phyloP scores from a whole-genome alignment of 768 basidiomycete genomes.

The Rhodotorula diobovata region DNA sequence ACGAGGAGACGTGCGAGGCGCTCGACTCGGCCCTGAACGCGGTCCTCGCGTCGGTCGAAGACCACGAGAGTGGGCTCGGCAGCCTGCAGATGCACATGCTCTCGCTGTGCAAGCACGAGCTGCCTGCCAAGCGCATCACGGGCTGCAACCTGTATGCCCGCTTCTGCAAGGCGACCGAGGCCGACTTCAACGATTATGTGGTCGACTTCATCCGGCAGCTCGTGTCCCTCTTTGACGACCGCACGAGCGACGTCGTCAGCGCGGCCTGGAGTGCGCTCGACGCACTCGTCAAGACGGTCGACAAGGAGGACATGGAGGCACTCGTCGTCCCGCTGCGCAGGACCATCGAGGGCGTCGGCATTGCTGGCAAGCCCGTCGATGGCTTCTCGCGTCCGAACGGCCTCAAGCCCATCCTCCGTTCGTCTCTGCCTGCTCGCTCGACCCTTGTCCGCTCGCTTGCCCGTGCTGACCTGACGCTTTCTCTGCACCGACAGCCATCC shows the following conservation, averaged over 20 bases:
- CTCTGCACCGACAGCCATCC: conserved; percentile 34
- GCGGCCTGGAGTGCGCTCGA: conserved; percentile 81
- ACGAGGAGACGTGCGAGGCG: conserved; percentile 66
- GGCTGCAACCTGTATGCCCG: conserved; percentile 70
- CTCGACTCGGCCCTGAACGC: conserved; percentile 71
- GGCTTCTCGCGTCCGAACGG: conserved; percentile 79
- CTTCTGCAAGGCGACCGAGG: conserved; percentile 76
- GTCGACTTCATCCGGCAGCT: conserved; percentile 93
- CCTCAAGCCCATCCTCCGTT: conserved; percentile 67
- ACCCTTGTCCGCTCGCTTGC: too few relatives aligned
- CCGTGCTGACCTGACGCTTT: too few relatives aligned
- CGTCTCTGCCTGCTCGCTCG: conserved; percentile 43
- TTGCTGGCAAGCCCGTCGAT: conserved; percentile 69
- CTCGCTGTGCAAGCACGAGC: conserved; percentile 79
- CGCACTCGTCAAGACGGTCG: conserved; percentile 76
- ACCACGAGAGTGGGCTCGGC: conserved; percentile 75
- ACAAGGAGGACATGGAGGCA: conserved; percentile 88
- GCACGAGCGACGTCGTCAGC: conserved; percentile 55
- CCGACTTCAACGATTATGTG: conserved; percentile 78
- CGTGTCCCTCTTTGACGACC: conserved; percentile 74
- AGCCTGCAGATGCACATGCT: conserved; percentile 81
- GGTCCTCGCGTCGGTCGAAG: conserved; percentile 70
- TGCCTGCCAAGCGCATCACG: conserved; percentile 66
- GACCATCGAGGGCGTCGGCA: conserved; percentile 77
- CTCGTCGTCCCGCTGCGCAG: conserved; percentile 82